These are phyloP conservation scores for Silene coronaria DNA, from an alignment of 179 eudicot species.

Conservation along the genomic window DNA sequence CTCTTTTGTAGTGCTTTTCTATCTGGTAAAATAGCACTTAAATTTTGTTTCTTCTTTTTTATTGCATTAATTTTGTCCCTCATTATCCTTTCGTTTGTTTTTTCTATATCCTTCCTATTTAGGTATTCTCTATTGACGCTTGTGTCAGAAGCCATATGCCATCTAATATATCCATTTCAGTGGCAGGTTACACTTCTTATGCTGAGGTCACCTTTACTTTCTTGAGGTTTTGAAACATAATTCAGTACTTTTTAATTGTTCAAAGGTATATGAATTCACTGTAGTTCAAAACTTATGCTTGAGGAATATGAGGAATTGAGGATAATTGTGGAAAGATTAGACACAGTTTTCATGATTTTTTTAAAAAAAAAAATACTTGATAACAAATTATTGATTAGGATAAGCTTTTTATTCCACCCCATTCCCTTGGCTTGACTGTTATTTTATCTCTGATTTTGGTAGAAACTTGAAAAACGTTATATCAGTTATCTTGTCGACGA, in stretches of 20 bases:
- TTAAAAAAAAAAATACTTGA: not conserved
- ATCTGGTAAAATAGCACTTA: not conserved
- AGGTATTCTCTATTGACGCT: conserved; percentile 84
- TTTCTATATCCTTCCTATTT: conserved; percentile 8
- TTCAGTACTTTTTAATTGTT: not conserved
- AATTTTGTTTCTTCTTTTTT: not conserved
- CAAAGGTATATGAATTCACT: not conserved
- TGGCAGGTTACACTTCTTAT: conserved; percentile 58
- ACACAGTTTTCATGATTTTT: not conserved
- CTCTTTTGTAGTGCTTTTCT: not conserved
- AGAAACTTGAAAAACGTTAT: not conserved
- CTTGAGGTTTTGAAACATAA: not conserved
- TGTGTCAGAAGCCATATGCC: conserved; percentile 81
- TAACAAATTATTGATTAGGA: not conserved
- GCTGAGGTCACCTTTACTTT: not conserved
- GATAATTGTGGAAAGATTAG: not conserved
- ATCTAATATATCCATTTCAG: conserved; percentile 81
- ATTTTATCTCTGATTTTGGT: not conserved
- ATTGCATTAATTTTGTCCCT: not conserved
- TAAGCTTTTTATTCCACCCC: not conserved
- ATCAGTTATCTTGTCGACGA: not conserved
- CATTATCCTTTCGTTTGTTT: not conserved
- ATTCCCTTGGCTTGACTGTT: not conserved
- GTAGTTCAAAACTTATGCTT: not conserved
- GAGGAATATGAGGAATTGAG: too few relatives aligned